Evolutionary conservation across 441 rosid genomes (phyloP), one percentile per base, ranked within the genome.

Genomic region (Erodium moschatum): DNA sequence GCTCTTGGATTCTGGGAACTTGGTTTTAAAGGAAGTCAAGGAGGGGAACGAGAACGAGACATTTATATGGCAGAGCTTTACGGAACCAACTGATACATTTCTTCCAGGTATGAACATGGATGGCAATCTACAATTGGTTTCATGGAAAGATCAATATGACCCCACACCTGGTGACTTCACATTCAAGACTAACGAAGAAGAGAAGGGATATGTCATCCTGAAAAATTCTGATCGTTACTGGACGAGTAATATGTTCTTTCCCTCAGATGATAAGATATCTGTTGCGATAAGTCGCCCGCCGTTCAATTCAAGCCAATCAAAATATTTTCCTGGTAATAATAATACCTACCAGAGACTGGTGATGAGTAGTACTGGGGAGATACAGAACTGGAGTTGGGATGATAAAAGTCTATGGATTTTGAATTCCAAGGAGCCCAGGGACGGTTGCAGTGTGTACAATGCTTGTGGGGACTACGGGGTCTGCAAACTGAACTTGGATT

Each of bases 61-160:
- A 33, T 7, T 35, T 62, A 38, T 75, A 18, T 89, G 96, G 91
- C 82, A 86, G 72, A 89, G 93, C 75, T 86, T 88, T 62, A 78
- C 81, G 60, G 63, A 84, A 61, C 91, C 89, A 19, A 83, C 88
- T 0, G 88, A 86, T 69, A 88, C 91, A 7, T 85, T 88, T 80
- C 86, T 88, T 68, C 89, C 91, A n/a, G 91, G 89, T 58, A 88
- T 88, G 94, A 78, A 18, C 54, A 85, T 86, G 84, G 73, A 76
- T 66, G 79, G 70, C 65, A 65, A 67, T 1, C 60, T 81, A 72
- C 69, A 69, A 12, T 68, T 85, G 33, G 71, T 75, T 73, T 88
- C 89, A 1, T 86, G 90, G 87, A 76, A 67, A 68, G 74, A 80
- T 65, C 56, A 44, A 13, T 74, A 73, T 27, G 84, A 89, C 68